Evolutionary conservation across 805 yeast species (phyloP).

Genomic region (Starmerella floricola): DNA sequence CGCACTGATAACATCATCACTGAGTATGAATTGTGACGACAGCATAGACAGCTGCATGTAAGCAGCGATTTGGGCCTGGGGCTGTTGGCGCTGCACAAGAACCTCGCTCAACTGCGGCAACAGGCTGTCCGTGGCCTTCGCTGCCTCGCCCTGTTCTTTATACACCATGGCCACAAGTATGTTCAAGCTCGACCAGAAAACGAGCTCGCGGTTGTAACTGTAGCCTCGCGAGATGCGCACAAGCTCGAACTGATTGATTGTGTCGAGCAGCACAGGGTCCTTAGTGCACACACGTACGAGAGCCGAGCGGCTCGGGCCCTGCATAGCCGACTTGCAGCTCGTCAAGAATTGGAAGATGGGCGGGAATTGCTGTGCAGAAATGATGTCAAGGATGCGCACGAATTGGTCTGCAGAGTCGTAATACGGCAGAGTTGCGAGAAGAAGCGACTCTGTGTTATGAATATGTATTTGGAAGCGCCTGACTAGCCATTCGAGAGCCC

Average conservation of each 20-base stretch:
- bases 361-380: slow-evolving; percentile 52
- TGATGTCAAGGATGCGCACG: slow-evolving; percentile 58
- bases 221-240: slow-evolving; percentile 42
- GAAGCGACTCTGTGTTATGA: slow-evolving; percentile 59
- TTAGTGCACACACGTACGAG: slow-evolving; percentile 56
- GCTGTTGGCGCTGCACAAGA: slow-evolving; percentile 22
- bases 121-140: slow-evolving; percentile 28
- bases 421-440: slow-evolving; percentile 71
- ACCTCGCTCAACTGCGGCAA: slow-evolving; percentile 29
- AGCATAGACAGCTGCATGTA: slow-evolving; percentile 73
- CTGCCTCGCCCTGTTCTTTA: slow-evolving; percentile 31
- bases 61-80: slow-evolving; percentile 68
- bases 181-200: slow-evolving; percentile 65
- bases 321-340: slow-evolving; percentile 52
- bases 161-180: slow-evolving; percentile 58
- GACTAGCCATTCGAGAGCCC: slow-evolving; percentile 88
- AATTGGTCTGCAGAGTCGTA: slow-evolving; percentile 56
- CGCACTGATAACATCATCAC: slow-evolving; percentile 42
- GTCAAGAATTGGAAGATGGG: slow-evolving; percentile 60
- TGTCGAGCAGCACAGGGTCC: slow-evolving; percentile 54
- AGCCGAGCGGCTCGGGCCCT: slow-evolving; percentile 54
- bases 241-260: slow-evolving; percentile 47
- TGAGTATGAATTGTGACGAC: slow-evolving; percentile 57
- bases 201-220: slow-evolving; percentile 55
- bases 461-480: slow-evolving; percentile 78